phyloP scores from a whole-genome alignment of 164 flowering plant genomes.

The Aristolochia contorta region DNA sequence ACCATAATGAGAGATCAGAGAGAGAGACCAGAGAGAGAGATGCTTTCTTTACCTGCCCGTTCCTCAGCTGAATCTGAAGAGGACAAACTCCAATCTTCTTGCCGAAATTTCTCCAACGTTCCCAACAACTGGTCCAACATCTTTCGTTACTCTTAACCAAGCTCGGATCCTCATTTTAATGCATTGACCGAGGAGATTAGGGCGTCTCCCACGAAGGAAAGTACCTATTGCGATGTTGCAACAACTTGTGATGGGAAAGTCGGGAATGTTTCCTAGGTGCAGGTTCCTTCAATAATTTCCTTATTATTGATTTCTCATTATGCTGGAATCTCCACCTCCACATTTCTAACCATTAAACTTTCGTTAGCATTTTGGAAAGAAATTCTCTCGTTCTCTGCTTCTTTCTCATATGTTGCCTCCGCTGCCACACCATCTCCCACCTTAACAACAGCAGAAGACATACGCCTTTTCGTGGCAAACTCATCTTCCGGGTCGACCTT shows the following conservation, averaged over 20 bases:
- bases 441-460: slow-evolving; percentile 90
- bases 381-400: slow-evolving; percentile 21
- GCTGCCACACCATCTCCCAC: slow-evolving; percentile 75
- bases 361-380: slow-evolving; percentile 28
- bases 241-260: too few relatives aligned
- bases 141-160: slow-evolving; percentile 80
- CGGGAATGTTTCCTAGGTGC: too few relatives aligned
- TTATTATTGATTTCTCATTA: too few relatives aligned
- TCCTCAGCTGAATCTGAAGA: slow-evolving; percentile 84
- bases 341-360: slow-evolving; percentile 30
- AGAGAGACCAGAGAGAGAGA: too few relatives aligned
- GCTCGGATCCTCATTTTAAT: slow-evolving; percentile 75
- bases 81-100: slow-evolving; percentile 77
- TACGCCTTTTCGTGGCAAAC: slow-evolving; percentile 67
- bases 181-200: too few relatives aligned
- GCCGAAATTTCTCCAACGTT: slow-evolving; percentile 91
- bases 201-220: too few relatives aligned
- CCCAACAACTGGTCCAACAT: slow-evolving; percentile 90
- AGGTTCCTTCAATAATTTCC: too few relatives aligned
- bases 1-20: too few relatives aligned
- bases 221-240: too few relatives aligned
- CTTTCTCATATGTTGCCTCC: slow-evolving; percentile 34
- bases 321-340: too few relatives aligned
- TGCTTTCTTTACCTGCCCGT: too few relatives aligned
- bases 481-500: slow-evolving; percentile 54